Evolutionary conservation across 2,329 filamentous ascomycete genomes (phyloP), one percentile per base, ranked within the genome.

Genomic region (Elsinoe fawcettii): DNA sequence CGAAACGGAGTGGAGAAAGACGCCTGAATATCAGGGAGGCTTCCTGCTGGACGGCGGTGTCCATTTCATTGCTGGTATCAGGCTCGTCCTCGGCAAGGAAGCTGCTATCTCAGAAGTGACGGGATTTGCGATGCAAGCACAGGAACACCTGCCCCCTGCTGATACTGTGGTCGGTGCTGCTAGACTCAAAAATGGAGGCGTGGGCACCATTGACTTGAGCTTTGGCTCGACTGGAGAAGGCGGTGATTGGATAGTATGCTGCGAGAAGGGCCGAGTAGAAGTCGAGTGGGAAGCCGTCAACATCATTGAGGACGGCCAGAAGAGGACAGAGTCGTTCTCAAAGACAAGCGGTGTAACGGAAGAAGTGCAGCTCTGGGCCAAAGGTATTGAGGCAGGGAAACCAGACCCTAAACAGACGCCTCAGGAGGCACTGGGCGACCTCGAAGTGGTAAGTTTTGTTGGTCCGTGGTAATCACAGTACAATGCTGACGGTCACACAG

Each of bases 11-110:
- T 82, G 87, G 88, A 82, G 88, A 56, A 85, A 85, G 68, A 78
- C 73, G 57, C 87, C 87, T 1, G 75, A 80, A 55, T 81, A 88
- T 66, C 86, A 90, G 70, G 88, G 87, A 56, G 87, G 88, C 0
- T 90, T 90, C 67, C 69, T 90, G 56, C 79, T 91, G 1, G 87
- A 91, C 65, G 86, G 82, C 12, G 87, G 88, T 43, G 85, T 91
- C 23, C 88, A 91, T 69, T 84, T 81, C 60, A 74, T 84, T 5
- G 87, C 87, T 6, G 83, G 73, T 0, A 76, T 85, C 51, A 75
- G 87, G 14, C 68, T 80, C 30, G 66, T 91, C 41, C 72, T 90
- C 1, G 74, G 75, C 16, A 72, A 74, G 3, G 73, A 78, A 47
- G 71, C 75, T 7, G 72, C 80, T 25, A 69, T 71, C 11, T 49